Evolutionary conservation across 192 early-diverging fungal genomes (phyloP), one percentile per base, ranked within the genome.

Genomic region (Rhizoclosmatium globosum): DNA sequence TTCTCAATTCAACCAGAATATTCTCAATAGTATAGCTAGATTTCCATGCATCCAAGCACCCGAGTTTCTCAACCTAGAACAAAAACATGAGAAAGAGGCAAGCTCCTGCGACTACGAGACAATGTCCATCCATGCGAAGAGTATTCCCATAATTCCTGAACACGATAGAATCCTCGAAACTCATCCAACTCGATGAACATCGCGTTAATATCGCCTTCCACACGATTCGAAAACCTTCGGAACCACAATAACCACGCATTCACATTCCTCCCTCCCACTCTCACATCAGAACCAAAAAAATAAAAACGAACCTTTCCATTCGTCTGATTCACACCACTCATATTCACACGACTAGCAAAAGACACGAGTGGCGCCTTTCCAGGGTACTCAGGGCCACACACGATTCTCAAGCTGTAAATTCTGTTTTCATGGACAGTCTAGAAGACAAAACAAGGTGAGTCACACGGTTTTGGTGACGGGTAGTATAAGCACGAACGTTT

Each of bases 391-490:
- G 91, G 82, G 47, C 94, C 96, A 77, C 98, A 99, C 78, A 83
- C 81, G 47, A 99, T 86, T 82, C 88, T 89, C 43, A 99, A 85
- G 68, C 89, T 89, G 85, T 99, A 98, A 82, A 99, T 97, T 47
- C 96, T 91, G 89, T 97, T 98, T 82, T 99, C 96, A 79, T 97
- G 95, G n/a, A 93, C 90, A 21, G 95, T 92, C 95, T 96, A 46
- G 50, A 42, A 72, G 38, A 58, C 64, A 47, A 47, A 39, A 9
- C 9, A 59, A 41, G 23, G 23, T 11, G 1, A 41, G 23, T 31
- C 11, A 41, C 11, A 4, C 64, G 64, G 64, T 41, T 68, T 48
- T 13, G 23, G 31, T 0, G 0, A 31, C n/a, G 11, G 64, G 23
- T 65, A 13, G 7, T 7, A 56, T 19, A 31, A 31, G 31, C 31